Conservation (phyloP, 768 basidiomycete genomes). For the Kwoniella dendrophila region DNA sequence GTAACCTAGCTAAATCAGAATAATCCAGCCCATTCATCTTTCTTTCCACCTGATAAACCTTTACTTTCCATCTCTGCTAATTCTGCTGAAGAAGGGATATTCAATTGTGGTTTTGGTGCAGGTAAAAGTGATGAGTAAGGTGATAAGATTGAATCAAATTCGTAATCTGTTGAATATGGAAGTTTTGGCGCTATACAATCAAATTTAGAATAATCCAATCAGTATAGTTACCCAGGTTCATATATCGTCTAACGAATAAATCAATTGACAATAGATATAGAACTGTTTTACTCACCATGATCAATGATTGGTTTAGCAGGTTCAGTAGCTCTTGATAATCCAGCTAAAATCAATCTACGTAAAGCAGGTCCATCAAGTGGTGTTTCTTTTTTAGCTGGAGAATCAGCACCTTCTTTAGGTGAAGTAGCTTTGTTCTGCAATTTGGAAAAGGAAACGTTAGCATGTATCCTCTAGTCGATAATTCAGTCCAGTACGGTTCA, state of each 20-base stretch:
- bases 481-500: too few species aligned
- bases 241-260: too few species aligned
- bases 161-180: constrained; percentile 41
- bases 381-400: constrained; percentile 37
- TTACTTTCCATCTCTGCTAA: constrained; percentile 33
- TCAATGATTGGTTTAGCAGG: constrained; percentile 35
- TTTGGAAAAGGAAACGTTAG: neutral
- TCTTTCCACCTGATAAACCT: constrained; percentile 21
- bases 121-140: constrained; percentile 51
- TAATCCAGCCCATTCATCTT: constrained; percentile 53
- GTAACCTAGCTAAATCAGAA: constrained; percentile 23
- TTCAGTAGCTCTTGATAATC: constrained; percentile 46
- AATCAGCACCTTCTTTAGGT: constrained; percentile 10
- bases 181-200: constrained; percentile 13
- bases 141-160: constrained; percentile 51
- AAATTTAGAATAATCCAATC: neutral
- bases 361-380: constrained; percentile 45
- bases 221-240: too few species aligned
- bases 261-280: neutral
- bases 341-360: constrained; percentile 47
- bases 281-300: constrained; percentile 29
- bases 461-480: too few species aligned
- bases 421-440: constrained; percentile 30
- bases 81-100: constrained; percentile 30
- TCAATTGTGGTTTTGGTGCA: constrained; percentile 36